phyloP scores from a whole-genome alignment of 2,329 filamentous ascomycete genomes.

The Sclerotinia nivalis region DNA sequence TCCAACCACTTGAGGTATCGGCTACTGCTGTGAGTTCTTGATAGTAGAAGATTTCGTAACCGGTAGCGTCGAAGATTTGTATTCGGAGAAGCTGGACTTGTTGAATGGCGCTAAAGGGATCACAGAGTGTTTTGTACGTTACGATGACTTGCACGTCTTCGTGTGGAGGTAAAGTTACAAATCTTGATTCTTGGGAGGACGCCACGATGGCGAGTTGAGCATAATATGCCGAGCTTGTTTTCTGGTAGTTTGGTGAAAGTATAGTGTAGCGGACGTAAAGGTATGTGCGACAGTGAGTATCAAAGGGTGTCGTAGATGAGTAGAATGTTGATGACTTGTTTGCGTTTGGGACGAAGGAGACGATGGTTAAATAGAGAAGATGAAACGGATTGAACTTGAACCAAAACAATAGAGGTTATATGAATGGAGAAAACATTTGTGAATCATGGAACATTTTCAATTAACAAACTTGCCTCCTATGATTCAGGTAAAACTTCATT shows the following conservation, averaged over 20 bases:
- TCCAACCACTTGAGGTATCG: slow-evolving; percentile 28
- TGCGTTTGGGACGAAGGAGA: background rate
- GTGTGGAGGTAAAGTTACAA: slow-evolving; percentile 22
- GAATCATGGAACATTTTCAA: slow-evolving; percentile 10
- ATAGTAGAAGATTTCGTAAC: slow-evolving; percentile 27
- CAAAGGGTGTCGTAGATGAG: background rate
- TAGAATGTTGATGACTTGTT: background rate
- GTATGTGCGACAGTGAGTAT: background rate
- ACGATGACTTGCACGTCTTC: slow-evolving; percentile 29
- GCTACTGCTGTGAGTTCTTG: slow-evolving; percentile 27
- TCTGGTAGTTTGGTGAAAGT: background rate
- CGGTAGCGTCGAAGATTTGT: slow-evolving; percentile 27
- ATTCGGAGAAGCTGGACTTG: slow-evolving; percentile 29
- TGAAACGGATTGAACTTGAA: background rate
- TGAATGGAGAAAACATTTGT: slow-evolving; percentile 6
- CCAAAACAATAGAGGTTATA: background rate
- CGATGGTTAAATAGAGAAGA: background rate
- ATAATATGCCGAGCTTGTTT: background rate
- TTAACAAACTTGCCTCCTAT: background rate
- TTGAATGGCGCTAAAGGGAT: slow-evolving; percentile 26
- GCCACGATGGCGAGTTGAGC: slow-evolving; percentile 29
- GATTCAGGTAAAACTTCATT: background rate
- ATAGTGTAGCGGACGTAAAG: background rate
- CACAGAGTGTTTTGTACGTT: slow-evolving; percentile 27
- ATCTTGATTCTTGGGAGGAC: slow-evolving; percentile 25